phyloP scores from a whole-genome alignment of 352 stramenopile genomes.

The Aphanomyces stellatus region DNA sequence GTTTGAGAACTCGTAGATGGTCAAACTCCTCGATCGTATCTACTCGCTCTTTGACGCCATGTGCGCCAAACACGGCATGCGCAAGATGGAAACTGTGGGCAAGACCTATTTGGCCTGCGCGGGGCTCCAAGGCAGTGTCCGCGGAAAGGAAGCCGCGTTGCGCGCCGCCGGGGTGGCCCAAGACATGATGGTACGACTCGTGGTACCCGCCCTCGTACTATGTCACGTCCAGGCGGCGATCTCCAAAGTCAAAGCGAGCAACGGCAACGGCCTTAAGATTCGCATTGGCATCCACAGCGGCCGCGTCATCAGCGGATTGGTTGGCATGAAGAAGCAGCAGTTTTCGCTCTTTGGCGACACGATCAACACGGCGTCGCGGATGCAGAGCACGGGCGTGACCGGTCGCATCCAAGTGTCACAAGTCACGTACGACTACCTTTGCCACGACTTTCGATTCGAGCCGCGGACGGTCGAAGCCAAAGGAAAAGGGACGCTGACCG shows the following conservation, averaged over 20 bases:
- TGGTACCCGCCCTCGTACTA: neutral
- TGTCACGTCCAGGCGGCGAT: conserved; percentile 23
- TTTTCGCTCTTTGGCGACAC: conserved; percentile 93
- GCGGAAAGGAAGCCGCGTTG: conserved; percentile 58
- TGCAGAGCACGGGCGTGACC: conserved; percentile 83
- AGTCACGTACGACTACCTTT: conserved; percentile 73
- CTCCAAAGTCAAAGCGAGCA: conserved; percentile 59
- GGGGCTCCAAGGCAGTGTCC: conserved; percentile 74
- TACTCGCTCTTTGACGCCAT: conserved; percentile 90
- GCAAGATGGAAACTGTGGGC: conserved; percentile 90
- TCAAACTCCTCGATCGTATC: conserved; percentile 79
- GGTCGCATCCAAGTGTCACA: conserved; percentile 73
- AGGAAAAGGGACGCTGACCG: conserved; percentile 77
- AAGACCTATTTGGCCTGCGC: conserved; percentile 88
- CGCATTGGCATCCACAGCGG: conserved; percentile 88
- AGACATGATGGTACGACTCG: conserved; percentile 48
- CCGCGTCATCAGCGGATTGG: conserved; percentile 77
- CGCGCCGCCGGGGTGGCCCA: conserved; percentile 66
- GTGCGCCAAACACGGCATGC: conserved; percentile 82
- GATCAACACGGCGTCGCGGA: conserved; percentile 82
- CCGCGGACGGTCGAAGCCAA: conserved; percentile 79
- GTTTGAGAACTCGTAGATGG: no score
- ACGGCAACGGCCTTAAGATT: conserved; percentile 80
- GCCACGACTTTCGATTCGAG: conserved; percentile 65
- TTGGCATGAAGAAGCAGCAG: conserved; percentile 88